Evolutionary conservation across 805 yeast genomes (phyloP).

Genomic region (Priceomyces carsonii): DNA sequence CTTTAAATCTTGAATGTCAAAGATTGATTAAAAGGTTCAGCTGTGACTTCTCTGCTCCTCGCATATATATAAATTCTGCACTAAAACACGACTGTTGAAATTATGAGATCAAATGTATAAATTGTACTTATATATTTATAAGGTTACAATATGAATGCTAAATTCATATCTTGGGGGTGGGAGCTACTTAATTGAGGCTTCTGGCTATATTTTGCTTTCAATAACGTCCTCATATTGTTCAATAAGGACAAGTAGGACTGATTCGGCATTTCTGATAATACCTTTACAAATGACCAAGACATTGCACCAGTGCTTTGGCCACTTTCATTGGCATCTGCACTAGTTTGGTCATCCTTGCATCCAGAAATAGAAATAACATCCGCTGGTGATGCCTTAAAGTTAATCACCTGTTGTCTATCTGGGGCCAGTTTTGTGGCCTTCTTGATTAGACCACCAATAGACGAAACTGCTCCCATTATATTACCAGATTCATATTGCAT

Average conservation of each 20-base stretch:
- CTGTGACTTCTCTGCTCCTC: too few relatives aligned
- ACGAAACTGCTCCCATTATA: constrained; percentile 37
- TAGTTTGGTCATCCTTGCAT: constrained; percentile 42
- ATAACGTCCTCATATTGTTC: constrained; percentile 36
- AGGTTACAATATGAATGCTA: constrained; percentile 32
- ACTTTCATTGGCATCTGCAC: constrained; percentile 37
- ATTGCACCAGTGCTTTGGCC: constrained; percentile 42
- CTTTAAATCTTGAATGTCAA: too few relatives aligned
- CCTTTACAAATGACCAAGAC: constrained; percentile 38
- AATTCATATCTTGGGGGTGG: constrained; percentile 41
- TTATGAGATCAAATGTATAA: too few relatives aligned
- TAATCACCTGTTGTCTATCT: constrained; percentile 26
- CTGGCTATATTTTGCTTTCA: constrained; percentile 33
- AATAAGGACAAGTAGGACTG: constrained; percentile 36
- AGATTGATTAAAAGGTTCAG: too few relatives aligned
- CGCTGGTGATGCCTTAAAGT: constrained; percentile 36
- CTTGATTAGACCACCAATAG: constrained; percentile 34
- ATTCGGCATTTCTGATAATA: constrained; percentile 26
- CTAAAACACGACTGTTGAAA: too few relatives aligned
- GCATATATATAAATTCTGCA: too few relatives aligned
- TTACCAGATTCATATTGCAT: constrained; percentile 34
- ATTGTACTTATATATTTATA: too few relatives aligned
- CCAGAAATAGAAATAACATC: constrained; percentile 39
- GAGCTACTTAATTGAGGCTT: constrained; percentile 42
- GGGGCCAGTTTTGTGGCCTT: constrained; percentile 23